These are phyloP conservation scores for Xylaria sp. DNA, from an alignment of 2,329 filamentous ascomycete genomes.

Conservation along the genomic window DNA sequence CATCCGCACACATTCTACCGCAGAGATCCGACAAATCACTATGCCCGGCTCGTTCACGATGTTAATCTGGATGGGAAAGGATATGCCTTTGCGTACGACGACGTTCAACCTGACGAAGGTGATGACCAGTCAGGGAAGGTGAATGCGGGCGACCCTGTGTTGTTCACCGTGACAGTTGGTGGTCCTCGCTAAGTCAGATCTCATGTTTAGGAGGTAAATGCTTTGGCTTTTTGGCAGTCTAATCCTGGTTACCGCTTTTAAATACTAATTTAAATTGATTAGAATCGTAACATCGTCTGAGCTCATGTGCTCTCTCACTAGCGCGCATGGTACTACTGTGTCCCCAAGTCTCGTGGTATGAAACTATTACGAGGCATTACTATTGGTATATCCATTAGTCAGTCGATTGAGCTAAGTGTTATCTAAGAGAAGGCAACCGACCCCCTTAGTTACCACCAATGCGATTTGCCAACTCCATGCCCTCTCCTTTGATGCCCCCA, in stretches of 20 bases:
- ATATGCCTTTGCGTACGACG: constrained; percentile 67
- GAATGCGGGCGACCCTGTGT: constrained; percentile 54
- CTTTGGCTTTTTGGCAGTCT: too few relatives aligned
- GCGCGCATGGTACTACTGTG: background rate
- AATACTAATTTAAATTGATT: background rate
- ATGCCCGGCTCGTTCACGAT: constrained; percentile 61
- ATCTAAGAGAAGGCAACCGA: background rate
- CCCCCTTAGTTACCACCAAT: background rate
- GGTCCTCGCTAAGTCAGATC: constrained; percentile 37
- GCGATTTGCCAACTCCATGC: background rate
- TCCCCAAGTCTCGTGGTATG: background rate
- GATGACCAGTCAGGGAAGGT: constrained; percentile 62
- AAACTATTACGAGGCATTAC: background rate
- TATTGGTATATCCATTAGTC: background rate
- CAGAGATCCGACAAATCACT: constrained; percentile 60
- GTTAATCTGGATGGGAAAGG: constrained; percentile 59
- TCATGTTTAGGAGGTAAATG: background rate
- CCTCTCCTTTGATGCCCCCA: background rate
- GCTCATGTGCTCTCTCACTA: background rate
- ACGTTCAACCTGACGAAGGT: constrained; percentile 58
- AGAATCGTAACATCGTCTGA: background rate
- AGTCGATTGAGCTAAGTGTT: background rate
- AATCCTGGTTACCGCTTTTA: background rate
- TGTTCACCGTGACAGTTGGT: constrained; percentile 58
- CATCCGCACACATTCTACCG: constrained; percentile 45